Evolutionary conservation across 225 moss, liverwort and hornwort species (phyloP), one percentile per base, ranked within the genome.

Genomic region (Antitrichia curtipendula): DNA sequence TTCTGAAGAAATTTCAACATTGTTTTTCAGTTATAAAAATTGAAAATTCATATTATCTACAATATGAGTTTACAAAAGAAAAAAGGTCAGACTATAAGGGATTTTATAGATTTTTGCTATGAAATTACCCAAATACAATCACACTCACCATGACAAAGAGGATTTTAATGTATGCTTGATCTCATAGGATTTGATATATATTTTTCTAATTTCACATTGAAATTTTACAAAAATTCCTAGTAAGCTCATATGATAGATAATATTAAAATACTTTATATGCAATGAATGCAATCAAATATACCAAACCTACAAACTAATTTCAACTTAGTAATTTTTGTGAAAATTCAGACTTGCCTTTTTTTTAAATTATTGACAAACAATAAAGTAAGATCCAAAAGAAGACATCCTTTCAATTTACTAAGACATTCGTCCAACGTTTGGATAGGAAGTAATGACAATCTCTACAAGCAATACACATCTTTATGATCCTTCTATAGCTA

Each of bases 11-110:
- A 40, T 13, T 23, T 40, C 24, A 40, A 23, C 4, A 24, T 69
- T 22, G 24, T 14, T 13, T 69, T 38, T 69, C 40, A 69, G 24
- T 40, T 69, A 13, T 24, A 1, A 40, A 69, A 13, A 40, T 40
- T 40, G 13, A 40, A 1, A 24, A 69, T 69, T 24, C 24, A 7
- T 69, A 24, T 24, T 23, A 40, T 40, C 13, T 1, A 8, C 13
- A 0, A 69, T 14, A 13, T 69, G 40, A 69, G 0, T 40, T 24
- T 0, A 69, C 4, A 24, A 62, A 0, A n/a, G n/a, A 4, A 16
- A 14, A 3, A 23, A 69, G 40, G 24, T 13, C 0, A n/a, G 1
- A 22, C 66, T 38, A 38, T 21, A 22, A 3, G 22, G 2, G 22
- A n/a, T 66, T 66, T 22, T 38, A 38, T 12, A 66, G 21, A n/a